Evolutionary conservation across 768 basidiomycete genomes (phyloP).

Genomic region (Vararia minispora): DNA sequence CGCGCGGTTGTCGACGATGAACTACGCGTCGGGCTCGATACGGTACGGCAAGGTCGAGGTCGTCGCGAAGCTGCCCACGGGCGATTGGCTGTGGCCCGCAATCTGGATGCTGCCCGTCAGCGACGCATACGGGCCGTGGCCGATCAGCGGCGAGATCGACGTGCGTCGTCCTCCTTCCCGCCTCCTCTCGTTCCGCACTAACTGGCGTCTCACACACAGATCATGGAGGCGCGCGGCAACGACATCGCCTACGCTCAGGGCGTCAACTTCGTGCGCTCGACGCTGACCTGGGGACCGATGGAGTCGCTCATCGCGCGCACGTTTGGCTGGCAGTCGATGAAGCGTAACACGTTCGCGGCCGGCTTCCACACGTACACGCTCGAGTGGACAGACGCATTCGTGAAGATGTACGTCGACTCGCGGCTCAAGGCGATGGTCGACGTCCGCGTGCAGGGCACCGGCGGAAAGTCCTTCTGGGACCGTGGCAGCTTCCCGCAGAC

Average conservation of each 20-base stretch:
- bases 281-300: conserved; percentile 60
- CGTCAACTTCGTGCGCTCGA: conserved; percentile 38
- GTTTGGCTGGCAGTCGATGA: conserved; percentile 32
- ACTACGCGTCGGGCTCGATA: conserved; percentile 34
- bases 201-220: conserved; percentile 20
- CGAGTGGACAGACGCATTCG: conserved; percentile 48
- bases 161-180: conserved; percentile 23
- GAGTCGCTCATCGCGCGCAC: conserved; percentile 28
- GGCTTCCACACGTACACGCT: conserved; percentile 44
- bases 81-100: conserved; percentile 33
- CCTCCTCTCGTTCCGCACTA: background rate
- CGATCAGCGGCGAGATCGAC: conserved; percentile 47
- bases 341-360: conserved; percentile 34
- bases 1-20: conserved; percentile 42
- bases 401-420: conserved; percentile 43
- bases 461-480: conserved; percentile 38
- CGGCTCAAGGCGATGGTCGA: conserved; percentile 42
- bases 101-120: conserved; percentile 37
- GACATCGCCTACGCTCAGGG: conserved; percentile 32
- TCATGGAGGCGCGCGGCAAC: conserved; percentile 45
- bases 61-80: conserved; percentile 33
- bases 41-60: conserved; percentile 49
- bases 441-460: conserved; percentile 31
- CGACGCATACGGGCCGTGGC: conserved; percentile 39
- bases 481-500: conserved; percentile 40